Conservation (phyloP, 495 filamentous ascomycete genomes). For the Aspergillus bertholletiae region DNA sequence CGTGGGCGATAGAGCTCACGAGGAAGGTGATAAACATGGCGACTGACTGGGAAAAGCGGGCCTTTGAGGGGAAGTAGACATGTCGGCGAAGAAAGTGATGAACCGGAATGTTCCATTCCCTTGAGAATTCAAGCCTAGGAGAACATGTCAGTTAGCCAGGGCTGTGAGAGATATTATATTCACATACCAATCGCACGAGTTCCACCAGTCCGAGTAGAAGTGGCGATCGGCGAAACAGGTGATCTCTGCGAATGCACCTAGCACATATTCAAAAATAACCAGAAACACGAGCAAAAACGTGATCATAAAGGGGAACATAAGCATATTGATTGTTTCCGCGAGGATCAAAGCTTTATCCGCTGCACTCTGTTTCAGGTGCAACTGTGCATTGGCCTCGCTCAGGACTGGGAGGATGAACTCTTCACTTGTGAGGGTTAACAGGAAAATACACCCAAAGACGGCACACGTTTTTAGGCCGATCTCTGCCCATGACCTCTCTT, state of each 20-base stretch:
- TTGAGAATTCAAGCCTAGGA: conserved; percentile 84
- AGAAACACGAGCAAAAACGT: conserved; percentile 93
- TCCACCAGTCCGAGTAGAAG: conserved; percentile 98
- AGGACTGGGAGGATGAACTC: conserved; percentile 95
- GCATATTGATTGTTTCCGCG: conserved; percentile 86
- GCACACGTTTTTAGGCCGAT: conserved; percentile 83
- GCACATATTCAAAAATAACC: conserved; percentile 94
- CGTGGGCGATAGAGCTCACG: conserved; percentile 83
- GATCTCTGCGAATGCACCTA: conserved; percentile 91
- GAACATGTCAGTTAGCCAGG: not conserved
- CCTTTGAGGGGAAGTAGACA: conserved; percentile 79
- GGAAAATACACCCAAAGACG: conserved; percentile 93
- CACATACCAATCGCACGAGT: conserved; percentile 52
- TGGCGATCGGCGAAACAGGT: conserved; percentile 92
- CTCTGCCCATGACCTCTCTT: conserved; percentile 71
- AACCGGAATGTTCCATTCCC: conserved; percentile 98
- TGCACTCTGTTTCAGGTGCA: conserved; percentile 54
- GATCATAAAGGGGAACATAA: conserved; percentile 97
- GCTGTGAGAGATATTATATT: not conserved
- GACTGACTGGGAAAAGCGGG: conserved; percentile 68
- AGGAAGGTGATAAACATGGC: conserved; percentile 92
- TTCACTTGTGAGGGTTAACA: conserved; percentile 85
- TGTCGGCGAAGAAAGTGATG: conserved; percentile 95
- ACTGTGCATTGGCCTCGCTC: conserved; percentile 64
- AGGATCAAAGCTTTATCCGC: conserved; percentile 74